Percentiles rank a stretch among this genome's conserved stretches.
phyloP scores from a whole-genome alignment of 306 rosid genomes.

The Cucurbita argyrosperma region DNA sequence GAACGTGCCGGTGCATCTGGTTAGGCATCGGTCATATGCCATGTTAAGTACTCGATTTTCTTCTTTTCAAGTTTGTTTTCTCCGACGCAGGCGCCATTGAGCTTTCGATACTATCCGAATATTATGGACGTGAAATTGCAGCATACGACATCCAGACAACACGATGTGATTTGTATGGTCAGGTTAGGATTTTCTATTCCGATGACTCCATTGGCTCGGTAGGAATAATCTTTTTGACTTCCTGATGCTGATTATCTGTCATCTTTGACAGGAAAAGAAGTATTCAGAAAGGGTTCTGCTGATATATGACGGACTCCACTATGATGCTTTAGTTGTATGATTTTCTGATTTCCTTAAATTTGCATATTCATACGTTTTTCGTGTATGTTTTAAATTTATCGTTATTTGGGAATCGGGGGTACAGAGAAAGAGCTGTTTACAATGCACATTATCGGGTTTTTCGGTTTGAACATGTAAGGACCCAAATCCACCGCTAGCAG shows the following conservation, averaged over 20 bases:
- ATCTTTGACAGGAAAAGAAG: slow-evolving; percentile 43
- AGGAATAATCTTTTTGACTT: slow-evolving; percentile 7
- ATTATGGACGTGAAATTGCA: slow-evolving; percentile 85
- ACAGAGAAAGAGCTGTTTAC: not conserved
- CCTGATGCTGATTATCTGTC: slow-evolving; percentile 10
- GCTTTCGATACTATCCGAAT: slow-evolving; percentile 75
- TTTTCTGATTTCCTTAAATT: not conserved
- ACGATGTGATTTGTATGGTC: slow-evolving; percentile 90
- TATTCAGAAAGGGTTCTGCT: slow-evolving; percentile 79
- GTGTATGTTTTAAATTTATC: not conserved
- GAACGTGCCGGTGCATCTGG: not conserved
- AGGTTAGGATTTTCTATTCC: slow-evolving; percentile 34
- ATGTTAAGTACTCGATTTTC: slow-evolving; percentile 10
- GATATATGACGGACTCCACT: slow-evolving; percentile 90
- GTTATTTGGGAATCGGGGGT: not conserved
- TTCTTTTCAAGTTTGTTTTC: slow-evolving; percentile 4
- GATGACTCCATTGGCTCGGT: not conserved
- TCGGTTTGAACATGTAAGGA: not conserved
- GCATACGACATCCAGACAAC: slow-evolving; percentile 90
- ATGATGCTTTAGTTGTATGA: slow-evolving; percentile 88
- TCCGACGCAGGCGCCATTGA: slow-evolving; percentile 72
- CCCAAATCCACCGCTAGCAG: too few species aligned
- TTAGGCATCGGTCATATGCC: not conserved
- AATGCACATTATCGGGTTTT: not conserved
- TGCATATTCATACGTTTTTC: not conserved